These are phyloP conservation scores for Marchantia polymorpha DNA, from an alignment of 225 moss, liverwort and hornwort genomes.

Conservation along the genomic window DNA sequence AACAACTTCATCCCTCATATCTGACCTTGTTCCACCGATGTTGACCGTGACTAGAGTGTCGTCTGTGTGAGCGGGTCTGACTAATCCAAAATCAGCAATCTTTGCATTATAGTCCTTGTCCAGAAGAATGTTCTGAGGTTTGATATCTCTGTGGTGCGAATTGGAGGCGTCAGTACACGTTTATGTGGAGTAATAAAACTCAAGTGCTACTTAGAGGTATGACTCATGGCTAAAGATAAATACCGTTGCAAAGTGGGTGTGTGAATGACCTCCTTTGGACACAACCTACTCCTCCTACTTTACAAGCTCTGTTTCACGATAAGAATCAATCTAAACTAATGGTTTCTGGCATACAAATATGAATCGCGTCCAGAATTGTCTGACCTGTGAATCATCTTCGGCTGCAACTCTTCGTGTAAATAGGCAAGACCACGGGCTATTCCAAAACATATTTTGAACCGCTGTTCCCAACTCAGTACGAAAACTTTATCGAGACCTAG, in stretches of 20 bases:
- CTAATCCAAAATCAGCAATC: constrained; percentile 39
- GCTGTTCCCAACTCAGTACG: constrained; percentile 17
- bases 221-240: no score
- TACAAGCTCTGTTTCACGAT: no score
- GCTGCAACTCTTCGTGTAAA: constrained; percentile 8
- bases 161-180: no score
- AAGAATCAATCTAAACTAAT: no score
- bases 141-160: constrained; percentile 25
- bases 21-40: constrained; percentile 11
- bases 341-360: background rate
- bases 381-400: constrained; percentile 20
- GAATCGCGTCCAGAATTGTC: background rate
- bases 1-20: no score
- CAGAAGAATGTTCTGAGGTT: constrained; percentile 35
- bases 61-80: background rate
- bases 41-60: background rate
- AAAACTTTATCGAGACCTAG: background rate
- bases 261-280: no score
- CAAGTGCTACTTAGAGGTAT: no score
- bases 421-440: constrained; percentile 23
- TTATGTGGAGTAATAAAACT: no score
- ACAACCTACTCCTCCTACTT: no score
- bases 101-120: constrained; percentile 30
- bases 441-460: constrained; percentile 15
- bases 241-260: no score